Evolutionary conservation across 2,329 filamentous ascomycete genomes (phyloP), one percentile per base, ranked within the genome.

Genomic region (Shiraia sp.): DNA sequence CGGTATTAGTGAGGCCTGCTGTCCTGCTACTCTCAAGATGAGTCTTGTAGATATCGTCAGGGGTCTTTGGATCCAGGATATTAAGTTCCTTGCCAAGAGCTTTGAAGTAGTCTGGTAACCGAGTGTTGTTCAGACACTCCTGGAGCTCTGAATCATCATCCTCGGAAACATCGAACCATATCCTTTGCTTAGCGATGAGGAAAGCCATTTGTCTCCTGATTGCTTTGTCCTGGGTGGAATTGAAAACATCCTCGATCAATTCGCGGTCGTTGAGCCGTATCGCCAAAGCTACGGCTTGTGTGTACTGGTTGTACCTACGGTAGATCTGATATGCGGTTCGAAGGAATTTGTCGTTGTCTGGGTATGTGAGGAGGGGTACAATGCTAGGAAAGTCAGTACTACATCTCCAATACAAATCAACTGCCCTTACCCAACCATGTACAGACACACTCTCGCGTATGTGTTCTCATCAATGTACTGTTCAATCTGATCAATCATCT

Each of bases 1-100:
- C 93, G 32, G 95, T 83, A 66, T 96, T 96, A 9, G 92, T 96
- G 73, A 96, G 82, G 25, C 90, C 91, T 16, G 90, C 89, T 38
- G 95, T 93, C 48, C 95, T 83, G 60, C 86, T 95, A 74, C 88
- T 97, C 73, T 99, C 93, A 4, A 99, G 81, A 71, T 99, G 93
- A 65, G 90, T 96, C 78, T 99, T 99, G 81, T 99, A 99, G 61
- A 99, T 99, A 62, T 99, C 95, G 67, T 99, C 93, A 0, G 92
- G 95, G 30, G 89, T 88, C 76, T 96, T 97, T 25, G 93, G 93
- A 51, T 99, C 93, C 29, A 97, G 77, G 37, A 99, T 92, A 71
- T 99, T 97, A 39, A 99, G 79, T 69, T 99, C 93, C 73, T 96
- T 96, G 43, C 86, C 95, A 23, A 99, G 77, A 4, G 87, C 83